phyloP scores from a whole-genome alignment of 2,329 filamentous ascomycete genomes.

The Canariomyces notabilis region DNA sequence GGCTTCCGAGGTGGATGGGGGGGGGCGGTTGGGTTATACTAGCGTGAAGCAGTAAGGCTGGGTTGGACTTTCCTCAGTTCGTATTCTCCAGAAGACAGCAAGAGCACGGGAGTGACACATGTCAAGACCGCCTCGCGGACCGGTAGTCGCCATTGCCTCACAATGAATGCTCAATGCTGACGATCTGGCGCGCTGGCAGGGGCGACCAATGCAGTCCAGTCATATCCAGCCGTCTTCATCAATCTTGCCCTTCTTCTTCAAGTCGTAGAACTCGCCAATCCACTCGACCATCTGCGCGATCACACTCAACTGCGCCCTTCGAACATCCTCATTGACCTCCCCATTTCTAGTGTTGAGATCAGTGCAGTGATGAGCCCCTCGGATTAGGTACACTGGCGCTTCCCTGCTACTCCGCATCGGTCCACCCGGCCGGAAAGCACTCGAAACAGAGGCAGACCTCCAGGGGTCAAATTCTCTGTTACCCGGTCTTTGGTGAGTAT shows the following conservation, averaged over 20 bases:
- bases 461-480: conserved; percentile 53
- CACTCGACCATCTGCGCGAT: conserved; percentile 48
- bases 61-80: too few relatives aligned
- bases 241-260: not conserved
- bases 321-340: conserved; percentile 39
- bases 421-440: conserved; percentile 49
- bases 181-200: too few relatives aligned
- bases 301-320: conserved; percentile 42
- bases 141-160: too few relatives aligned
- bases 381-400: conserved; percentile 49
- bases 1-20: too few relatives aligned
- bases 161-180: too few relatives aligned
- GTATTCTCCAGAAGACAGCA: too few relatives aligned
- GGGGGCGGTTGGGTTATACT: too few relatives aligned
- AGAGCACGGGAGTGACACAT: too few relatives aligned
- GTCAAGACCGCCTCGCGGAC: too few relatives aligned
- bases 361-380: conserved; percentile 50
- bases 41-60: too few relatives aligned
- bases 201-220: too few relatives aligned
- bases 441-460: conserved; percentile 49
- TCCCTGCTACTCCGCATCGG: conserved; percentile 42
- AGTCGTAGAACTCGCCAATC: conserved; percentile 44
- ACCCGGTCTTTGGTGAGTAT: not conserved
- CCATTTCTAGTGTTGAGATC: conserved; percentile 47
- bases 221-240: not conserved